Evolutionary conservation across 305 asterid genomes (phyloP).

Genomic region (Fraxinus dipetala): DNA sequence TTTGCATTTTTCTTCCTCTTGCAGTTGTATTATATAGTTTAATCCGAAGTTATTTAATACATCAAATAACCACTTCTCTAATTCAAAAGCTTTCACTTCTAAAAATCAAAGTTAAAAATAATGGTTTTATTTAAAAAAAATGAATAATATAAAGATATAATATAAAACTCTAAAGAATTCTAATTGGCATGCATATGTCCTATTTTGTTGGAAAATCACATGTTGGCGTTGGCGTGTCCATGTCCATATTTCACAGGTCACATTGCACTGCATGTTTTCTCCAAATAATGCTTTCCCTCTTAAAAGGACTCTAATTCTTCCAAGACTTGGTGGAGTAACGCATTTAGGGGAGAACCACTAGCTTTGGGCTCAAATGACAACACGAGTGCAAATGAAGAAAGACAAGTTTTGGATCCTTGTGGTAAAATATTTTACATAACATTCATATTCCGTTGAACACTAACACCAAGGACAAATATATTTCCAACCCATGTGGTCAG

Average conservation of each 20-base stretch:
- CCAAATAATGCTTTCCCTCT: background rate
- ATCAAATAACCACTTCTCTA: background rate
- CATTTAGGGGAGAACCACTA: background rate
- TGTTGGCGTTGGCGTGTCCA: background rate
- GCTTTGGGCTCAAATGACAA: background rate
- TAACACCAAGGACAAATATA: background rate
- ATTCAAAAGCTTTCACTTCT: background rate
- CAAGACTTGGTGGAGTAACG: background rate
- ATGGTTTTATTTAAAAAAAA: constrained; percentile 2
- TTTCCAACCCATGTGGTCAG: background rate
- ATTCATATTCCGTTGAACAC: background rate
- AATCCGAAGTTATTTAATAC: background rate
- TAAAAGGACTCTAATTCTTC: background rate
- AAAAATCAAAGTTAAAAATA: background rate
- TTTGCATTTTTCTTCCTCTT: background rate
- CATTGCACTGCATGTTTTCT: background rate
- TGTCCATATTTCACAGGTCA: background rate
- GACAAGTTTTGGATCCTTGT: background rate
- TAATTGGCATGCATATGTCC: background rate
- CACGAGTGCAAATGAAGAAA: background rate
- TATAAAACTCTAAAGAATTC: background rate
- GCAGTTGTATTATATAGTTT: background rate
- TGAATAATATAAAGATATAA: background rate
- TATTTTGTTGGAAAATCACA: background rate
- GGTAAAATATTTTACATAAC: background rate